These are phyloP conservation scores for Caloboletus inedulis DNA, from an alignment of 1,284 basidiomycete genomes.

Conservation along the genomic window DNA sequence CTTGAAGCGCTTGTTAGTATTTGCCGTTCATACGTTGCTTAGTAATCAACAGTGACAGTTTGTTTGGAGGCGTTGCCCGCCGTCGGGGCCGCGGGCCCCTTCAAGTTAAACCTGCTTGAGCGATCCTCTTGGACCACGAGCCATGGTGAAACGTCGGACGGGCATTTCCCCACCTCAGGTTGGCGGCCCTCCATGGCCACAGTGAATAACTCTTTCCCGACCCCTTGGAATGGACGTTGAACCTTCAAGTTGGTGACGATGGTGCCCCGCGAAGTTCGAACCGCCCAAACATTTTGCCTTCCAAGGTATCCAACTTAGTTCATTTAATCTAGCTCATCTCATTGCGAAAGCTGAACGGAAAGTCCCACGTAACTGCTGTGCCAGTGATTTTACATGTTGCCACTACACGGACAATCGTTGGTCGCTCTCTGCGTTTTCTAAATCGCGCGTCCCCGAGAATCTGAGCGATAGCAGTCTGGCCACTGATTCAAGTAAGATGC, in stretches of 20 bases:
- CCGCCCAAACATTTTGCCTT: not conserved
- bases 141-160: slow-evolving; percentile 6
- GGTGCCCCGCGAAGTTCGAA: not conserved
- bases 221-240: not conserved
- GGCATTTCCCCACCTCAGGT: not conserved
- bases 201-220: not conserved
- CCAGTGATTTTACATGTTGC: no score
- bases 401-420: slow-evolving; percentile 14
- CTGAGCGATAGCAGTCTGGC: not conserved
- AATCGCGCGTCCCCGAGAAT: not conserved
- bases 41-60: no score
- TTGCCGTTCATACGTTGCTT: no score
- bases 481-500: slow-evolving; percentile 8
- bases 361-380: not conserved
- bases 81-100: no score
- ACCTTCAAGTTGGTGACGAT: not conserved
- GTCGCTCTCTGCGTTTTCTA: not conserved
- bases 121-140: not conserved
- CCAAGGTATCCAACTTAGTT: not conserved
- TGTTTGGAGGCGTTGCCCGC: no score
- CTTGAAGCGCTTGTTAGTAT: not conserved
- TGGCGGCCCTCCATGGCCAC: not conserved
- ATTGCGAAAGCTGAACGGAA: not conserved
- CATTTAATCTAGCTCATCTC: not conserved
- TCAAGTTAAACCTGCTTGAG: not conserved